phyloP scores from a whole-genome alignment of 768 basidiomycete species.

The Pisolithus orientalis region DNA sequence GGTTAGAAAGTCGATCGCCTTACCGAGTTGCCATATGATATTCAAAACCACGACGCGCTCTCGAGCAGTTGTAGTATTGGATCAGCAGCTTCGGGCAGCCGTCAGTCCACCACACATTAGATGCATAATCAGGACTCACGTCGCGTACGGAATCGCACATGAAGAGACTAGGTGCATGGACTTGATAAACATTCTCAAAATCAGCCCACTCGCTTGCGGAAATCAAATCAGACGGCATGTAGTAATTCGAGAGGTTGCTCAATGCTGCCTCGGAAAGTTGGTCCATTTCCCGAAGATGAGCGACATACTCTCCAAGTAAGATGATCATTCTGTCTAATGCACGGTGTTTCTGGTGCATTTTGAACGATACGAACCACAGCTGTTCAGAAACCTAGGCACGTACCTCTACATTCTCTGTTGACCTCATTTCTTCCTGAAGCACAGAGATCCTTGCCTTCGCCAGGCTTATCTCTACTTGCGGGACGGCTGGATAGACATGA shows the following conservation, averaged over 20 bases:
- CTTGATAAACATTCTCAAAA: slow-evolving; percentile 88
- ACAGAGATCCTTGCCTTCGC: slow-evolving; percentile 49
- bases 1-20: slow-evolving; percentile 16
- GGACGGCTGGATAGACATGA: slow-evolving; percentile 41
- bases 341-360: slow-evolving; percentile 15
- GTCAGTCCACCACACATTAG: not conserved
- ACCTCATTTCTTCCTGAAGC: slow-evolving; percentile 26
- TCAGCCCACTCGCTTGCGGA: slow-evolving; percentile 67
- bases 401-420: slow-evolving; percentile 12
- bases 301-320: slow-evolving; percentile 56
- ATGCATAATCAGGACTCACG: slow-evolving; percentile 37
- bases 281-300: slow-evolving; percentile 45
- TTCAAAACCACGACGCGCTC: slow-evolving; percentile 70
- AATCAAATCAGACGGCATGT: slow-evolving; percentile 62
- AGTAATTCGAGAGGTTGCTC: slow-evolving; percentile 42
- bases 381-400: not conserved
- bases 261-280: slow-evolving; percentile 25
- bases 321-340: slow-evolving; percentile 45
- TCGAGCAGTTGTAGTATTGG: slow-evolving; percentile 83
- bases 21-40: slow-evolving; percentile 86
- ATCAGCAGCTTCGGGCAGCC: slow-evolving; percentile 58
- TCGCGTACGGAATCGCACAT: slow-evolving; percentile 74
- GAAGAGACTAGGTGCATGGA: slow-evolving; percentile 79
- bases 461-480: slow-evolving; percentile 58
- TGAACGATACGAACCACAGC: slow-evolving; percentile 1